Evolutionary conservation across 176 grass and related monocot genomes (phyloP).

Genomic region (Musa itinerans): DNA sequence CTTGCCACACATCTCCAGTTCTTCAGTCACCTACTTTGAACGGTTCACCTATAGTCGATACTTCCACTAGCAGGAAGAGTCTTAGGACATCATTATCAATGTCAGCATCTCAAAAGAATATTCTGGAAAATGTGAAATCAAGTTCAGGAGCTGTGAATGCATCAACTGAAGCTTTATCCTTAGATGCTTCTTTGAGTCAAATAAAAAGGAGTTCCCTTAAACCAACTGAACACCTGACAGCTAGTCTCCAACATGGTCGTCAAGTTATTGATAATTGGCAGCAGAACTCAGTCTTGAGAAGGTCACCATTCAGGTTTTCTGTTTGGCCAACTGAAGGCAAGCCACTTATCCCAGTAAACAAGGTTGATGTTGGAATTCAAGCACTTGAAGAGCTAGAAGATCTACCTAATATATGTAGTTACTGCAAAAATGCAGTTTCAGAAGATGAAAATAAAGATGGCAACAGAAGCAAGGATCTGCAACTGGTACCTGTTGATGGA

Average conservation of each 20-base stretch:
- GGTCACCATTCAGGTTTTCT: slow-evolving; percentile 66
- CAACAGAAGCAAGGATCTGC: slow-evolving; percentile 41
- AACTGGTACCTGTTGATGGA: slow-evolving; percentile 41
- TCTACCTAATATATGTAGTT: slow-evolving; percentile 17
- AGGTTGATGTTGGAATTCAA: slow-evolving; percentile 69
- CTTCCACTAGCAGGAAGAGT: slow-evolving; percentile 29
- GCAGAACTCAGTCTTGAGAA: slow-evolving; percentile 47
- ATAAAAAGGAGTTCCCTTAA: not conserved
- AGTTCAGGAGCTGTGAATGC: slow-evolving; percentile 2
- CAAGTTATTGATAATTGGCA: slow-evolving; percentile 61
- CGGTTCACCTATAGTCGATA: slow-evolving; percentile 23
- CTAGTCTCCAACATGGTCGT: slow-evolving; percentile 72
- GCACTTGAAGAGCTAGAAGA: slow-evolving; percentile 39
- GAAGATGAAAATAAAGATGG: slow-evolving; percentile 33
- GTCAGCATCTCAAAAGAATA: slow-evolving; percentile 36
- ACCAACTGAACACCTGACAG: slow-evolving; percentile 38
- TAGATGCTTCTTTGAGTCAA: slow-evolving; percentile 3
- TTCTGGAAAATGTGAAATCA: slow-evolving; percentile 7
- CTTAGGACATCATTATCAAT: slow-evolving; percentile 30
- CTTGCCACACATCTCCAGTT: slow-evolving; percentile 6
- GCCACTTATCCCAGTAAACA: slow-evolving; percentile 28
- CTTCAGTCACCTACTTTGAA: slow-evolving; percentile 16
- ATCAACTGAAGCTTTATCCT: slow-evolving; percentile 7
- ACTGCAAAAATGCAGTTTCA: slow-evolving; percentile 29
- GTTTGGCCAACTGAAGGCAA: slow-evolving; percentile 49